Conservation (phyloP, 768 basidiomycete genomes). For the Clathrus columnatus region DNA sequence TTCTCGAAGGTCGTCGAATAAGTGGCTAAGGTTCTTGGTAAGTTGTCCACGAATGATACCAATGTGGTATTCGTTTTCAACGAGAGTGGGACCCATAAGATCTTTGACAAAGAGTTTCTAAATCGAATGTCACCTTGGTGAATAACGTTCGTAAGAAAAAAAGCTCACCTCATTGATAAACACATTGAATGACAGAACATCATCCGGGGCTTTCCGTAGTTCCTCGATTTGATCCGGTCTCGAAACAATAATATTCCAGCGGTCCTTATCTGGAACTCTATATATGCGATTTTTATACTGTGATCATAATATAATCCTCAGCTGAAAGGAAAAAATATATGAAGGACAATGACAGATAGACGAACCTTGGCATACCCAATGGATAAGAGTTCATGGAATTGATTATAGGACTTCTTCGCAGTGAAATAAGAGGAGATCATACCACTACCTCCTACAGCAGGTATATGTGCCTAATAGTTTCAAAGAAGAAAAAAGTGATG, state of each 20-base stretch:
- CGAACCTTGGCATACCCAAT: conserved; percentile 26
- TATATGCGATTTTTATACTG: conserved; percentile 23
- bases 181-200: conserved; percentile 27
- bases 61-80: conserved; percentile 24
- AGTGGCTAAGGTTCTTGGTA: conserved; percentile 28
- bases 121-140: no score
- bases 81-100: conserved; percentile 27
- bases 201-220: conserved; percentile 34
- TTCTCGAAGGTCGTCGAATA: conserved; percentile 35
- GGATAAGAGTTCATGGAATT: conserved; percentile 19
- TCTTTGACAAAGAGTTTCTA: conserved; percentile 31
- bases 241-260: conserved; percentile 34
- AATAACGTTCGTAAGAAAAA: not conserved
- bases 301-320: no score
- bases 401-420: conserved; percentile 14
- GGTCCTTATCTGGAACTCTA: conserved; percentile 34
- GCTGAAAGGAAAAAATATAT: not conserved
- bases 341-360: not conserved
- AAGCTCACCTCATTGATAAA: conserved; percentile 26
- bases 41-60: conserved; percentile 23
- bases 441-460: not conserved
- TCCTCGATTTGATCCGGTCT: conserved; percentile 36
- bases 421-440: conserved; percentile 12
- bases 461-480: not conserved
- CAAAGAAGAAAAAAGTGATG: not conserved